A percentile compares a stretch with the other conserved stretches of the same genome.
Evolutionary conservation across 2,329 filamentous ascomycete species (phyloP).

Genomic region (Sclerotinia sclerotiorum): DNA sequence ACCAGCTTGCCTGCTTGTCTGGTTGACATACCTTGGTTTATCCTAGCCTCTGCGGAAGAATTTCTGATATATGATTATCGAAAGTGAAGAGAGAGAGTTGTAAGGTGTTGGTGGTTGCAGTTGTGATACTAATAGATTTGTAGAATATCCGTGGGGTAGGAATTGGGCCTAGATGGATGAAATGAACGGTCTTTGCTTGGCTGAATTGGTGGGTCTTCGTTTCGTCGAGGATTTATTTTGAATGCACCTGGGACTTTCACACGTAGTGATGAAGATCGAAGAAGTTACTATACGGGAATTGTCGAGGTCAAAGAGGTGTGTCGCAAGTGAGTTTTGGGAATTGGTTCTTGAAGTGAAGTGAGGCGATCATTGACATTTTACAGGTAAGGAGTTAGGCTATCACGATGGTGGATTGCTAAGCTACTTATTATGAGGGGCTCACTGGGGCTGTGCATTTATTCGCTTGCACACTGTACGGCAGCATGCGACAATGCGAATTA

Average conservation of each 20-base stretch:
- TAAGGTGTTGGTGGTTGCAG: not conserved
- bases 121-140: constrained; percentile 11
- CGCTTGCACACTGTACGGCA: constrained; percentile 2
- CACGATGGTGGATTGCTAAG: constrained; percentile 3
- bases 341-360: constrained; percentile 1
- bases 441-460: constrained; percentile 12
- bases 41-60: not conserved
- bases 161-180: constrained; percentile 11
- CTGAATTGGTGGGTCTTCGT: constrained; percentile 5
- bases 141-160: constrained; percentile 20
- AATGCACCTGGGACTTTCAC: not conserved
- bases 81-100: constrained; percentile 1
- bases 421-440: not conserved
- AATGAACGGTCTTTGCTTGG: constrained; percentile 3
- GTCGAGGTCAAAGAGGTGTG: not conserved
- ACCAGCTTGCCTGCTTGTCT: too few species aligned
- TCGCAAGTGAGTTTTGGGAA: constrained; percentile 5
- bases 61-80: not conserved
- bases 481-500: not conserved
- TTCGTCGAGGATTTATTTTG: not conserved
- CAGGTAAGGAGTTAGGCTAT: not conserved
- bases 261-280: not conserved
- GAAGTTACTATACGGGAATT: not conserved
- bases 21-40: constrained; percentile 4
- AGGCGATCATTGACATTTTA: not conserved